Evolutionary conservation across 2,329 filamentous ascomycete species (phyloP).

Genomic region (Penicillium brevicompactum): DNA sequence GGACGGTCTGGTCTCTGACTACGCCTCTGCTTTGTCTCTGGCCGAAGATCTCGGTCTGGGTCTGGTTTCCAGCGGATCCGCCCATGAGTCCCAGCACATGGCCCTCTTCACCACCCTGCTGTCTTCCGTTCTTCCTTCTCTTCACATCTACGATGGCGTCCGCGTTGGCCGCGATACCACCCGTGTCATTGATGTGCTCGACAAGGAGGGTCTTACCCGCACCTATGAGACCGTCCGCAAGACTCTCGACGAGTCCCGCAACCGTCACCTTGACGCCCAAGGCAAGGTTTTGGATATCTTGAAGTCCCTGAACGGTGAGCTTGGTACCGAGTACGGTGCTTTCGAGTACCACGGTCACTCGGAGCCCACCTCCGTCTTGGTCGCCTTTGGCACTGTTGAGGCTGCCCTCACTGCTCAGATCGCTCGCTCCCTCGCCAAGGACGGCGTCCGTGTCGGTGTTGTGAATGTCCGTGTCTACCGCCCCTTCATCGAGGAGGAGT

Average conservation of each 20-base stretch:
- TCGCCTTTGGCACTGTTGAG: constrained; percentile 91
- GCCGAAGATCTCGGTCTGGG: constrained; percentile 90
- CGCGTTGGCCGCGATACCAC: constrained; percentile 80
- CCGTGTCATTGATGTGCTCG: constrained; percentile 78
- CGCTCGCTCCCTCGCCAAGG: constrained; percentile 68
- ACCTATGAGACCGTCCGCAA: constrained; percentile 68
- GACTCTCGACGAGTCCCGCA: constrained; percentile 63
- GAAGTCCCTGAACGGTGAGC: constrained; percentile 79
- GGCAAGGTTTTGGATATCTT: constrained; percentile 72
- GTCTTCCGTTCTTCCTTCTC: constrained; percentile 74
- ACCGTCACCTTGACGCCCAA: constrained; percentile 70
- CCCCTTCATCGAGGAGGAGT: constrained; percentile 92
- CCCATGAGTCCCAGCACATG: constrained; percentile 95
- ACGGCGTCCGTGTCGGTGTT: constrained; percentile 78
- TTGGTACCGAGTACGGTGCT: constrained; percentile 87
- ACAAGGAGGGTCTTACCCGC: constrained; percentile 68
- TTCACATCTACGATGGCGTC: constrained; percentile 88
- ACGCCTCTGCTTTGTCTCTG: constrained; percentile 74
- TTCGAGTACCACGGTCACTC: constrained; percentile 93
- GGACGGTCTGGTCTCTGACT: constrained; percentile 81
- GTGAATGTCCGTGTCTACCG: constrained; percentile 92
- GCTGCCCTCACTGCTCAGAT: constrained; percentile 83
- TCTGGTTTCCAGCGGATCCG: constrained; percentile 80
- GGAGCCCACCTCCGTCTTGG: constrained; percentile 77
- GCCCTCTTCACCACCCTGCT: constrained; percentile 82